These are phyloP conservation scores for Solanum phureja DNA, from an alignment of 257 asterid species.

Conservation along the genomic window DNA sequence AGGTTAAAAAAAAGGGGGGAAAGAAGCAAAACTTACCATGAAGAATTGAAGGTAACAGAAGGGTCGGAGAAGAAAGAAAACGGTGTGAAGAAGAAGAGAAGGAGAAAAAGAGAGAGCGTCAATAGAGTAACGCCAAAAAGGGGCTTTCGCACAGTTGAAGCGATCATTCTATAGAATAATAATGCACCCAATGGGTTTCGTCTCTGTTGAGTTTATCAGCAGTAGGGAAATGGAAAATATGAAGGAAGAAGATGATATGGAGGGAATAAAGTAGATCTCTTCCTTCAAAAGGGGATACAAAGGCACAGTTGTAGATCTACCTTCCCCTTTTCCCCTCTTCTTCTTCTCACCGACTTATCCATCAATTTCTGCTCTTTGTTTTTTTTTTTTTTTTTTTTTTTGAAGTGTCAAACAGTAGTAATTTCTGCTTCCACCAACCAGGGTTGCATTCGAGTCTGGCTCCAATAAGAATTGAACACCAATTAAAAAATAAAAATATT, in stretches of 20 bases:
- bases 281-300: background rate
- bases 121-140: conserved; percentile 25
- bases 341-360: background rate
- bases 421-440: background rate
- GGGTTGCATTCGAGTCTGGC: background rate
- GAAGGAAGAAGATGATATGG: background rate
- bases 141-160: conserved; percentile 52
- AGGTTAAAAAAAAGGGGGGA: background rate
- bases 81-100: conserved; percentile 42
- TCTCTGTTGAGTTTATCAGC: background rate
- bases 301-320: background rate
- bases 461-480: too few relatives aligned
- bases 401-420: background rate
- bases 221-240: background rate
- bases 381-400: background rate
- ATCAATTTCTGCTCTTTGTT: background rate
- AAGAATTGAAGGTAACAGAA: conserved; percentile 12
- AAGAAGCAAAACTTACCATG: conserved; percentile 30
- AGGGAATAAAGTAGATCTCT: background rate
- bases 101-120: conserved; percentile 29
- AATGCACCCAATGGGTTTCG: background rate
- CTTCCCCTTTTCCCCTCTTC: background rate
- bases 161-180: conserved; percentile 18
- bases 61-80: conserved; percentile 28
- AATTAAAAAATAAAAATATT: too few relatives aligned